These are phyloP conservation scores for Lavandula angustifolia DNA, from an alignment of 257 asterid species.

Conservation along the genomic window DNA sequence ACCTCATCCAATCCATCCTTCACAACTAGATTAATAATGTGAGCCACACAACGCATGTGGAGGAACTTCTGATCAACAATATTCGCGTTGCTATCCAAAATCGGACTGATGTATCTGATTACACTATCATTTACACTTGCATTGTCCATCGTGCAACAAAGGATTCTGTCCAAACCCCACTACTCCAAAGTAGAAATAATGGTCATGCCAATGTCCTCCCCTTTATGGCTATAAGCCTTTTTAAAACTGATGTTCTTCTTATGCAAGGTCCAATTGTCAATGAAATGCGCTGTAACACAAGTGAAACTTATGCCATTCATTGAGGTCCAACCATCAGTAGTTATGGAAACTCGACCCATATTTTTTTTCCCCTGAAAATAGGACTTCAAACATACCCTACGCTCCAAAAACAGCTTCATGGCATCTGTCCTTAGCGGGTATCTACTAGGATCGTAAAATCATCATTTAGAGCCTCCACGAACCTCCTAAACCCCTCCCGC, in stretches of 20 bases:
- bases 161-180: not conserved
- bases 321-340: not conserved
- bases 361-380: not conserved
- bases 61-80: not conserved
- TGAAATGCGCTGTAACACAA: too few species aligned
- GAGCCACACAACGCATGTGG: constrained; percentile 6
- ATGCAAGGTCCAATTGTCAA: not conserved
- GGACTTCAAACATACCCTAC: not conserved
- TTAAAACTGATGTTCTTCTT: not conserved
- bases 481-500: not conserved
- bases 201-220: not conserved
- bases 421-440: not conserved
- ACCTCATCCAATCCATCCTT: too few species aligned
- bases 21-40: too few species aligned
- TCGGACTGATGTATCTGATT: not conserved
- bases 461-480: not conserved
- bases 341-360: not conserved
- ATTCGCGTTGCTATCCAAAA: not conserved
- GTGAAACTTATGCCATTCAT: not conserved
- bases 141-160: not conserved
- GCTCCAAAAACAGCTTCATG: not conserved
- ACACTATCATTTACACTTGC: not conserved
- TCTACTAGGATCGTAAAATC: not conserved
- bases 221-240: not conserved
- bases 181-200: not conserved